Percentiles rank a stretch among this genome's conserved stretches.
Evolutionary conservation across 768 basidiomycete genomes (phyloP).

Genomic region (Tulasnella sp.): DNA sequence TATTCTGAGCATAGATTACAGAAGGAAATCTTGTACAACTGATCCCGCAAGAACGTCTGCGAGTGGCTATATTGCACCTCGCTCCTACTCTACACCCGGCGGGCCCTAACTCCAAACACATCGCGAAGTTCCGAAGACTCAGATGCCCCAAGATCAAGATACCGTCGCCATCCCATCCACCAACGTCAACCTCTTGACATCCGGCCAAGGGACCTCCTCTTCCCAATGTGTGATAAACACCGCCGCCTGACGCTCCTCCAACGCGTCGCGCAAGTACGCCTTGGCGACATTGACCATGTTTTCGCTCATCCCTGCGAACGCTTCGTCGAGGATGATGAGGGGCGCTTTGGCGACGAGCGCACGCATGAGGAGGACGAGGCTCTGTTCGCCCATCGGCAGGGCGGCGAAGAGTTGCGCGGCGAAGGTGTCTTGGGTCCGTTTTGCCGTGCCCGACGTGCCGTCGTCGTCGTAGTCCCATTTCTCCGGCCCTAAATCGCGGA

Average conservation of each 20-base stretch:
- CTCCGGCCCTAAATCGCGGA: slow-evolving; percentile 49
- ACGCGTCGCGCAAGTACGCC: slow-evolving; percentile 43
- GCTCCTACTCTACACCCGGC: no score
- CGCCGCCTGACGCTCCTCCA: slow-evolving; percentile 50
- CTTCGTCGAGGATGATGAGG: slow-evolving; percentile 80
- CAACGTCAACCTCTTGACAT: slow-evolving; percentile 38
- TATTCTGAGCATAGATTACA: no score
- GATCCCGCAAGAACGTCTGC: no score
- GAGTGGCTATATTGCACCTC: no score
- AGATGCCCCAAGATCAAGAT: background rate
- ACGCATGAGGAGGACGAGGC: slow-evolving; percentile 70
- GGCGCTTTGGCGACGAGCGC: slow-evolving; percentile 65
- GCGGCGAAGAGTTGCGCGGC: slow-evolving; percentile 43
- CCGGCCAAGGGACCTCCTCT: slow-evolving; percentile 77
- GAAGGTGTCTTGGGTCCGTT: background rate
- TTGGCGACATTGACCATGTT: slow-evolving; percentile 55
- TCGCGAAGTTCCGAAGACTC: background rate
- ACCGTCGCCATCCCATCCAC: slow-evolving; percentile 21
- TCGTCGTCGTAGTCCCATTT: slow-evolving; percentile 31
- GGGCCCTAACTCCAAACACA: no score
- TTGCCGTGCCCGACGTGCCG: background rate
- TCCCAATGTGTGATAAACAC: slow-evolving; percentile 86
- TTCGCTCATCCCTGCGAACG: slow-evolving; percentile 86
- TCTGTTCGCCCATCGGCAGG: slow-evolving; percentile 63
- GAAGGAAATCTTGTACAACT: no score